A percentile compares a stretch with the other conserved stretches of the same genome.
phyloP scores from a whole-genome alignment of 352 stramenopile species.

The Phytophthora tentaculata region DNA sequence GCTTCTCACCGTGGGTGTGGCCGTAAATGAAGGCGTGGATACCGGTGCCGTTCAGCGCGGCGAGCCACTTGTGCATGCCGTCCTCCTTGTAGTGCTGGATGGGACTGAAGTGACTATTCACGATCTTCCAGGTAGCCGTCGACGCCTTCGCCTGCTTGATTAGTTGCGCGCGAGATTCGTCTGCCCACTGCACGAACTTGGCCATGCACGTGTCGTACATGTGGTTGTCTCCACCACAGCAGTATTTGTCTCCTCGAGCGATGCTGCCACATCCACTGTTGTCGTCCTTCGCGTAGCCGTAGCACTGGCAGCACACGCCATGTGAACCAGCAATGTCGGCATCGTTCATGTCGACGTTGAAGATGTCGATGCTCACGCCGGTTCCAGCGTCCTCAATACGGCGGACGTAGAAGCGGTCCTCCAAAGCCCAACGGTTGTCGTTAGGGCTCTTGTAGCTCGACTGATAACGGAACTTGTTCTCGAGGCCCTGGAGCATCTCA shows the following conservation, averaged over 20 bases:
- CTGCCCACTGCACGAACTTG: slow-evolving; percentile 17
- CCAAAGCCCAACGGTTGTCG: slow-evolving; percentile 6
- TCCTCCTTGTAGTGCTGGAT: slow-evolving; percentile 14
- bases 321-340: slow-evolving; percentile 51
- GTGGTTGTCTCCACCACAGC: slow-evolving; percentile 11
- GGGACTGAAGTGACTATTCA: no score
- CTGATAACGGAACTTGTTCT: slow-evolving; percentile 20
- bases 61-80: slow-evolving; percentile 28
- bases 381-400: slow-evolving; percentile 25
- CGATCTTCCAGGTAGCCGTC: slow-evolving; percentile 15
- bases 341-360: slow-evolving; percentile 67
- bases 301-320: slow-evolving; percentile 44
- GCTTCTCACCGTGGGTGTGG: no score
- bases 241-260: slow-evolving; percentile 14
- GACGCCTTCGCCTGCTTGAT: slow-evolving; percentile 4
- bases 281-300: slow-evolving; percentile 14
- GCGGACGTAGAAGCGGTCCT: slow-evolving; percentile 17
- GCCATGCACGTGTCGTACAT: slow-evolving; percentile 16
- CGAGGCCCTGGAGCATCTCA: slow-evolving; percentile 13
- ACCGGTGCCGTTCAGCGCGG: slow-evolving; percentile 9
- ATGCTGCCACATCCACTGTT: slow-evolving; percentile 5
- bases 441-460: background rate
- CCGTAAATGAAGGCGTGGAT: slow-evolving; percentile 24
- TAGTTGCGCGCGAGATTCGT: slow-evolving; percentile 13
- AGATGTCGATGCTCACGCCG: slow-evolving; percentile 59